Base-by-base conservation (phyloP, 805 yeast species). In the Geotrichum ghanense region DNA sequence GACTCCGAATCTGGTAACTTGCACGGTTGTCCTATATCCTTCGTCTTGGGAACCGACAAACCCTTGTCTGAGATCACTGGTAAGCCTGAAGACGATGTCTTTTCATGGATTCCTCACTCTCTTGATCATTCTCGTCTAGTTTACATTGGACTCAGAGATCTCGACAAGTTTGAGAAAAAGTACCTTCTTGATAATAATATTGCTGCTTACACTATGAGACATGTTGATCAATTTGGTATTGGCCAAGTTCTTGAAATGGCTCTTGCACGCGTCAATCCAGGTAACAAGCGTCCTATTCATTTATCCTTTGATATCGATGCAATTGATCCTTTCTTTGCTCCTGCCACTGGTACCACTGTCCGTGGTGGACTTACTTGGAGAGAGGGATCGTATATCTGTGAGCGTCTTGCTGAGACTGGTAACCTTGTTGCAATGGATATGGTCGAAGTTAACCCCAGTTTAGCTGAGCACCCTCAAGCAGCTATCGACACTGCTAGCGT, bases 291-390 rank as follows among this genome's bases (percentile, higher is more conserved):
- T 12, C 97, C 98, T 44, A 74, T 92, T 52, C 96, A 90, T 69
- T 67, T 92, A 53, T 82, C 94, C 22, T 90, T 89, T 62, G 98
- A 90, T 61, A 97, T 90, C 41, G 98, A 90, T 66, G 97, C 97
- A 40, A 81, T 92, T 49, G 98, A 90, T 66, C 97, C 97, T 43
- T 73, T 79, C 51, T 88, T 72, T 60, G 96, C 92, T 12, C 97
- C 96, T 17, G 95, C 97, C 35, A 90, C 98, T 1, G 98, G 98
- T 46, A 92, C 98, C 1, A 90, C 97, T 40, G 98, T 90, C 14
- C 80, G 95, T 63, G 97, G 97, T 53, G 98, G 98, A 2, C 71
- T 90, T 53, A 81, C 96, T 6, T 74, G 90, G 65, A 78, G 98
- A 68, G 98, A 90, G 67, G 97, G 96, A 44, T 74, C 92, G 62